A percentile compares a stretch with the other conserved stretches of the same genome.
These are phyloP conservation scores for Metschnikowia similis DNA, from an alignment of 805 yeast genomes.

Conservation along the genomic window DNA sequence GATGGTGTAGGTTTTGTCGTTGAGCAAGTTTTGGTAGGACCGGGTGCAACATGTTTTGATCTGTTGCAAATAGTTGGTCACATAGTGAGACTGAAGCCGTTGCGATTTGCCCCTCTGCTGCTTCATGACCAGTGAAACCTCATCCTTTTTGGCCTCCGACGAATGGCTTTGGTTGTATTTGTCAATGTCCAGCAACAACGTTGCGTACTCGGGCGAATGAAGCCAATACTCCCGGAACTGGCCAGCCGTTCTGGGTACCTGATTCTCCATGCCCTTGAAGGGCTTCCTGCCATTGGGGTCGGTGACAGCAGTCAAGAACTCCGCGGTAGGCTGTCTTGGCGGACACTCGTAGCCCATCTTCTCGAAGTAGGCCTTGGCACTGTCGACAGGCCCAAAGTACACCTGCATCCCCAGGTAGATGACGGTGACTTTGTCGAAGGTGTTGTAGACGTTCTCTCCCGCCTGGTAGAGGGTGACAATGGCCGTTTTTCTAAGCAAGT, in stretches of 20 bases:
- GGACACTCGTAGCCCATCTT: constrained; percentile 61
- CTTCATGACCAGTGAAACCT: constrained; percentile 18
- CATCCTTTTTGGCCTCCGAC: constrained; percentile 30
- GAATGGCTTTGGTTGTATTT: constrained; percentile 24
- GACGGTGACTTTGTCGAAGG: constrained; percentile 59
- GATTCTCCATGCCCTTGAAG: constrained; percentile 44
- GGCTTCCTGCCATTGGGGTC: constrained; percentile 59
- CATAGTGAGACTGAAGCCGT: constrained; percentile 25
- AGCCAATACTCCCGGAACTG: constrained; percentile 59
- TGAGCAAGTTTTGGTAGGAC: constrained; percentile 48
- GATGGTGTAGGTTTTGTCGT: constrained; percentile 54
- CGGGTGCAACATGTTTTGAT: constrained; percentile 45
- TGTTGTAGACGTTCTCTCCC: constrained; percentile 55
- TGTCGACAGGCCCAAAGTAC: constrained; percentile 49
- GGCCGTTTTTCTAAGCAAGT: constrained; percentile 47
- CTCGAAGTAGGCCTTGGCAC: constrained; percentile 51
- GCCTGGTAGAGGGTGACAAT: constrained; percentile 66
- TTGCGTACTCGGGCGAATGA: constrained; percentile 45
- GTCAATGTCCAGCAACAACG: constrained; percentile 40
- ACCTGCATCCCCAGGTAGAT: constrained; percentile 58
- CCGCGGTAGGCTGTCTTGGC: constrained; percentile 62
- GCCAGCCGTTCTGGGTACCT: constrained; percentile 50
- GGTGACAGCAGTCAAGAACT: constrained; percentile 61
- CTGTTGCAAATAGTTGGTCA: constrained; percentile 16
- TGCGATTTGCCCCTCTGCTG: constrained; percentile 30